Conservation (phyloP, 1,139 yeast genomes). For the Pichia norvegensis region DNA sequence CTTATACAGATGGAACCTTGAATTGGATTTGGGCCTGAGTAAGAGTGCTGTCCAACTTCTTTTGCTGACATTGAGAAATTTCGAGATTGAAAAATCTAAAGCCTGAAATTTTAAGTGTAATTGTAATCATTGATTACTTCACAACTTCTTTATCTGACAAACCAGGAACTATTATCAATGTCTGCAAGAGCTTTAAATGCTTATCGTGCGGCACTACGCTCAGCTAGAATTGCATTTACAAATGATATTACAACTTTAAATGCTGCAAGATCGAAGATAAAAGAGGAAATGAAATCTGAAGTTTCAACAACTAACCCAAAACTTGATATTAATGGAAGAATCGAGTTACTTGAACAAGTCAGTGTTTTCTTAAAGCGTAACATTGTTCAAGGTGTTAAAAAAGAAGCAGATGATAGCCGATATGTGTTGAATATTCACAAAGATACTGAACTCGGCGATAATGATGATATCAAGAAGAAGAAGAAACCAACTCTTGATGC, state of each 20-base stretch:
- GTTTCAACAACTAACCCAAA: constrained; percentile 41
- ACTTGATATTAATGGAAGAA: constrained; percentile 42
- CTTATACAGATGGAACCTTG: no score
- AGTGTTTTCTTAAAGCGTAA: constrained; percentile 60
- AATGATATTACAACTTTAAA: constrained; percentile 44
- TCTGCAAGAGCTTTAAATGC: constrained; percentile 34
- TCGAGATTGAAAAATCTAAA: not conserved
- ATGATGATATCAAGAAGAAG: constrained; percentile 47
- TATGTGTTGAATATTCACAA: constrained; percentile 63
- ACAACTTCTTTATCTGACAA: not conserved
- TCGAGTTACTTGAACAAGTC: constrained; percentile 59
- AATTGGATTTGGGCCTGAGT: no score
- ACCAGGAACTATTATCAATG: constrained; percentile 1
- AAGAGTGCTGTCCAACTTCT: no score
- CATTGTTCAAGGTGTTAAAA: constrained; percentile 73
- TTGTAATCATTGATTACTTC: not conserved
- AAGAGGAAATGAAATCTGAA: constrained; percentile 27
- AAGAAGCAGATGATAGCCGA: constrained; percentile 37
- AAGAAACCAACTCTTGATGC: constrained; percentile 26
- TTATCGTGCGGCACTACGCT: constrained; percentile 59
- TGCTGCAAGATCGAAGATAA: constrained; percentile 62
- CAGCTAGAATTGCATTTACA: constrained; percentile 60
- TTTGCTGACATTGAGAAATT: not conserved
- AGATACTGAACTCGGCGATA: constrained; percentile 85
- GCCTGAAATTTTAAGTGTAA: not conserved